Evolutionary conservation across 1,139 yeast genomes (phyloP).

Genomic region (Yueomyces sp.): DNA sequence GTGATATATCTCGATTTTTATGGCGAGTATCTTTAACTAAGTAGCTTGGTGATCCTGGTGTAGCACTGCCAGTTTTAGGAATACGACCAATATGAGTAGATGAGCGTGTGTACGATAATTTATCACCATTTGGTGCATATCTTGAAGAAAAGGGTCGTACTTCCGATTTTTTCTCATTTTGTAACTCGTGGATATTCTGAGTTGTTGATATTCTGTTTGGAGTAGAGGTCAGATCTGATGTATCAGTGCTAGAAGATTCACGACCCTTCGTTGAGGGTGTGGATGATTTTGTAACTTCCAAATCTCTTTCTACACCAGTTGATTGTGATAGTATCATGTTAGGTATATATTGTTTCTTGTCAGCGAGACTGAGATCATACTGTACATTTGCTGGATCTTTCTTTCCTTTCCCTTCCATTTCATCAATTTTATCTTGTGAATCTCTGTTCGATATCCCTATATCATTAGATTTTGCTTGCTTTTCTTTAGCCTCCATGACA

Average conservation of each 20-base stretch:
- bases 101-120: neutral
- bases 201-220: neutral
- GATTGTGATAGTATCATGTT: constrained; percentile 36
- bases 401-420: too few species aligned
- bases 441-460: neutral
- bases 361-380: constrained; percentile 2
- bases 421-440: too few species aligned
- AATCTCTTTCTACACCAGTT: constrained; percentile 33
- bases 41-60: neutral
- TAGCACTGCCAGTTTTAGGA: neutral
- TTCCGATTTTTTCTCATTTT: neutral
- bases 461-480: constrained; percentile 3
- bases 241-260: neutral
- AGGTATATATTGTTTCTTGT: constrained; percentile 25
- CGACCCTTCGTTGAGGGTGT: neutral
- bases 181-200: neutral
- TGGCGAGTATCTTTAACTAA: neutral
- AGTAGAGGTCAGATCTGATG: neutral
- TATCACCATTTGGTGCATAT: neutral
- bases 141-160: neutral
- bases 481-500: neutral
- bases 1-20: neutral
- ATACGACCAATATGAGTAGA: neutral
- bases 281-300: constrained; percentile 9
- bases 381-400: neutral